Evolutionary conservation across 805 yeast genomes (phyloP).

Genomic region (Starmerella stellata): DNA sequence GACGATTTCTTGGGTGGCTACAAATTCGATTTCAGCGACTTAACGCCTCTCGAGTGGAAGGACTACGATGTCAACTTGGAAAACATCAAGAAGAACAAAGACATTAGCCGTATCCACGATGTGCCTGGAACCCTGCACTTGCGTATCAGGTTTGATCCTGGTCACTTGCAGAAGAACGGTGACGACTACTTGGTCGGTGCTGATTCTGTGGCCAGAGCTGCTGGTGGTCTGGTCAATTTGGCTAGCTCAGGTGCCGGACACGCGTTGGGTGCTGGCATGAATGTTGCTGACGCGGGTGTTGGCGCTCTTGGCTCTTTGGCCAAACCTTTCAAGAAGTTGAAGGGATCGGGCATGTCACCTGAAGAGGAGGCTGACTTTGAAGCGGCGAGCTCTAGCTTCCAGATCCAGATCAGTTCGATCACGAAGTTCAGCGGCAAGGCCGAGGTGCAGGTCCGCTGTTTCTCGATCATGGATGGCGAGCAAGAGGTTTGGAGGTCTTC

Average conservation of each 20-base stretch:
- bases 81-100: conserved; percentile 25
- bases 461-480: conserved; percentile 24
- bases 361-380: conserved; percentile 11
- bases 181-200: conserved; percentile 13
- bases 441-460: conserved; percentile 33
- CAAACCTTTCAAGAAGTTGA: conserved; percentile 25
- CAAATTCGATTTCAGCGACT: conserved; percentile 33
- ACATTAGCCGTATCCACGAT: conserved; percentile 29
- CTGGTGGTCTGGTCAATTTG: conserved; percentile 11
- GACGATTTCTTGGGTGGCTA: conserved; percentile 70
- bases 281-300: conserved; percentile 30
- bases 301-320: conserved; percentile 28
- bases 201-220: conserved; percentile 15
- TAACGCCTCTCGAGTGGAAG: conserved; percentile 40
- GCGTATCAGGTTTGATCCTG: conserved; percentile 48
- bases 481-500: conserved; percentile 53
- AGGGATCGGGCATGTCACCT: conserved; percentile 20
- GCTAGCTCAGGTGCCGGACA: conserved; percentile 25
- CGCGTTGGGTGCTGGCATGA: conserved; percentile 31
- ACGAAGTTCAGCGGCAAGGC: conserved; percentile 17
- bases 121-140: conserved; percentile 47
- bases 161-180: conserved; percentile 30
- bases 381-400: conserved; percentile 8
- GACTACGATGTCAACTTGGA: conserved; percentile 36
- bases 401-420: conserved; percentile 12